Conservation (phyloP, 805 yeast species). For the Pichia cephalocereana region DNA sequence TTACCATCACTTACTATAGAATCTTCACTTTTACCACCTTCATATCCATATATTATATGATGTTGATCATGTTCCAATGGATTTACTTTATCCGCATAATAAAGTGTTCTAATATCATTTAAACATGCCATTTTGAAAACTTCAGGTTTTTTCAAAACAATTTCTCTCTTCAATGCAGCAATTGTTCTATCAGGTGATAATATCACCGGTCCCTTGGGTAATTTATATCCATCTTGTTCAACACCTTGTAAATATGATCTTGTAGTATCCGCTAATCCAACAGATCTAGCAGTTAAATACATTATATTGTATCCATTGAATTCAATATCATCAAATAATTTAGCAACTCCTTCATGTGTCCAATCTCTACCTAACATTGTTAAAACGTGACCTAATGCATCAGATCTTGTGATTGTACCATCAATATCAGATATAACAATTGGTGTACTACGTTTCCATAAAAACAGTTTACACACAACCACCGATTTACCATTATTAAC, state of each 20-base stretch:
- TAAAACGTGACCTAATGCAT: slow-evolving; percentile 92
- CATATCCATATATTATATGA: background rate
- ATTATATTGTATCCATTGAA: slow-evolving; percentile 87
- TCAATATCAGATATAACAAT: slow-evolving; percentile 96
- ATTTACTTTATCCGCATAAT: slow-evolving; percentile 20
- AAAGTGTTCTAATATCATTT: slow-evolving; percentile 71
- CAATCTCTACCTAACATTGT: slow-evolving; percentile 93
- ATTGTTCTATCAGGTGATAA: slow-evolving; percentile 93
- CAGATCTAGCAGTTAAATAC: slow-evolving; percentile 91
- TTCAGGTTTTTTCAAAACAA: slow-evolving; percentile 90
- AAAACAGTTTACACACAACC: slow-evolving; percentile 60
- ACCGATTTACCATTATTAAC: slow-evolving; percentile 79
- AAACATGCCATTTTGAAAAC: slow-evolving; percentile 98
- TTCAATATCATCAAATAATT: slow-evolving; percentile 76
- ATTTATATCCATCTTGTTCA: slow-evolving; percentile 59
- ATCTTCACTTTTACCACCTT: background rate
- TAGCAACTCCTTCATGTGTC: slow-evolving; percentile 96
- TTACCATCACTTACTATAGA: background rate
- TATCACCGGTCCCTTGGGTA: slow-evolving; percentile 91
- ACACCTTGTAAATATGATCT: slow-evolving; percentile 73
- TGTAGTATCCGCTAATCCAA: slow-evolving; percentile 91
- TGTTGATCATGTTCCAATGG: slow-evolving; percentile 1
- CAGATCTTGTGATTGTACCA: slow-evolving; percentile 96
- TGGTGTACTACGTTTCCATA: slow-evolving; percentile 80
- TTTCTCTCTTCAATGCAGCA: slow-evolving; percentile 89